phyloP scores from a whole-genome alignment of 139 green algal species.

The Chlamydomonas sp. region DNA sequence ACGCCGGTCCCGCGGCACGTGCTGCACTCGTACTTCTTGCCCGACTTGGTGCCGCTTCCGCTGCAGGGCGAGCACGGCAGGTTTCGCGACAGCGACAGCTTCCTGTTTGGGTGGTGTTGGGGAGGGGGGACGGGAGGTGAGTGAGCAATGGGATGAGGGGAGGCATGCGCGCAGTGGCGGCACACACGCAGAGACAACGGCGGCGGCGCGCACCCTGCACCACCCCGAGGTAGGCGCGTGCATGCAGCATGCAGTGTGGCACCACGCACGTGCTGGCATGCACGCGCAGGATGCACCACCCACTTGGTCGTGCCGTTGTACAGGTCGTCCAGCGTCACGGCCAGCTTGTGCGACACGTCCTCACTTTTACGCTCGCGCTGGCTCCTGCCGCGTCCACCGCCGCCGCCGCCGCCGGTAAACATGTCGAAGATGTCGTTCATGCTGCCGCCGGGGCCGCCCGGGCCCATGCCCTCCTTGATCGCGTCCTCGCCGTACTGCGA shows the following conservation, averaged over 20 bases:
- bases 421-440: slow-evolving; percentile 93
- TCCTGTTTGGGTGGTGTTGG: no score
- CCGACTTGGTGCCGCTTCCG: slow-evolving; percentile 83
- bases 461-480: slow-evolving; percentile 89
- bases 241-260: no score
- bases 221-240: no score
- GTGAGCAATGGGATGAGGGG: no score
- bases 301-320: slow-evolving; percentile 77
- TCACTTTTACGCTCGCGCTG: slow-evolving; percentile 74
- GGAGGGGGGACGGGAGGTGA: no score
- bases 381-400: slow-evolving; percentile 39
- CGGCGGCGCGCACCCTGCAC: no score
- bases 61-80: slow-evolving; percentile 83
- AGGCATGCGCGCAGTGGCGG: no score
- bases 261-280: no score
- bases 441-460: slow-evolving; percentile 54
- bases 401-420: slow-evolving; percentile 72
- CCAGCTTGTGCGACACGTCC: slow-evolving; percentile 91
- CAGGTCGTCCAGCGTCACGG: slow-evolving; percentile 85
- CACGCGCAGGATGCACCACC: no score
- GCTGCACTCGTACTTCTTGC: slow-evolving; percentile 56
- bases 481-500: slow-evolving; percentile 98
- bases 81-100: slow-evolving; percentile 86
- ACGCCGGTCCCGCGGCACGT: slow-evolving; percentile 83
- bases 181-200: no score